Conservation (phyloP, 2,329 filamentous ascomycete genomes). For the Sporothrix schenckii region DNA sequence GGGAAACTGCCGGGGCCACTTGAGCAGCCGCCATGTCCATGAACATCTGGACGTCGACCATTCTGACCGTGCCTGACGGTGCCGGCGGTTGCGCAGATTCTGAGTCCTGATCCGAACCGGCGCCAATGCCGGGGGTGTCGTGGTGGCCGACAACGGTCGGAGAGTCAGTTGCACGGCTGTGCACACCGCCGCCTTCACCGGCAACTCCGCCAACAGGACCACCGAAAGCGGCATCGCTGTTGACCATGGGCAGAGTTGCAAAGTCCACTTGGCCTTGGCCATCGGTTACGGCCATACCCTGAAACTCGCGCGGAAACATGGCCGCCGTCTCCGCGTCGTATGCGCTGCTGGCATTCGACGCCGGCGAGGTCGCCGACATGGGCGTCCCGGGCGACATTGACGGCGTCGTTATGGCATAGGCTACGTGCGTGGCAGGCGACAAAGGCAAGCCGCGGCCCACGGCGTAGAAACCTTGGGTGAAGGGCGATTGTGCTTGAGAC, state of each 20-base stretch:
- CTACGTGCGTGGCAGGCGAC: neutral
- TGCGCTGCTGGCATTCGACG: neutral
- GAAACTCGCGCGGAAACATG: slow-evolving; percentile 12
- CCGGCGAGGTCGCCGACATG: neutral
- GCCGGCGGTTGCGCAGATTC: neutral
- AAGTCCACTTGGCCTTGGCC: neutral
- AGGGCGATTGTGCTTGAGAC: slow-evolving; percentile 2
- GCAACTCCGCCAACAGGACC: neutral
- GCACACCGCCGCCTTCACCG: neutral
- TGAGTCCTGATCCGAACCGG: neutral
- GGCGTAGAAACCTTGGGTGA: slow-evolving; percentile 15
- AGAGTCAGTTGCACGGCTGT: neutral
- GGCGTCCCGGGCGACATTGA: neutral
- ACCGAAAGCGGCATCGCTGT: neutral
- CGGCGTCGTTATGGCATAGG: neutral
- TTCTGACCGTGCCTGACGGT: neutral
- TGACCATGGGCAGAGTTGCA: neutral
- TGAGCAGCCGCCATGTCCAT: neutral
- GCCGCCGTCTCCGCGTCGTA: neutral
- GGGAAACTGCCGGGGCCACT: neutral
- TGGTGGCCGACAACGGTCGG: neutral
- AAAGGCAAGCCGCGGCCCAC: slow-evolving; percentile 2
- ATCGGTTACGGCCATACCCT: neutral
- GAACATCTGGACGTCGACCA: slow-evolving; percentile 14
- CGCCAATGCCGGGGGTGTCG: neutral